Conservation (phyloP, 116 monocot species). For the Phalaenopsis hybrid region DNA sequence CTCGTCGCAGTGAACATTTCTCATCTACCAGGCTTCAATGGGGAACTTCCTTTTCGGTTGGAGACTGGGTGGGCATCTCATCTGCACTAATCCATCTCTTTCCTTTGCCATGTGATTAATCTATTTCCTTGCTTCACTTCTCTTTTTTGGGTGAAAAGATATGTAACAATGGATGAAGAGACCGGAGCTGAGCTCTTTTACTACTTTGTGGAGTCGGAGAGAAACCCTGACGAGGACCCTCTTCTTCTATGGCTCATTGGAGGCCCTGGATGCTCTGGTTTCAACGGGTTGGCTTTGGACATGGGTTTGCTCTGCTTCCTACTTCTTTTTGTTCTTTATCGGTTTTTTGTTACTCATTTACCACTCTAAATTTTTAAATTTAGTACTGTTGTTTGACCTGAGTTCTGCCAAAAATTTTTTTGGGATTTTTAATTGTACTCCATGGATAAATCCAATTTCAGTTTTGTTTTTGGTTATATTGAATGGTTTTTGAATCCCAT, state of each 20-base stretch:
- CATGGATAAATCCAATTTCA: too few relatives aligned
- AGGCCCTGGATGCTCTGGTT: conserved; percentile 59
- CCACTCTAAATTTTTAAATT: too few relatives aligned
- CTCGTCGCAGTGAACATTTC: conserved; percentile 11
- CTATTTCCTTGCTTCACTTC: not conserved
- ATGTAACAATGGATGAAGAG: conserved; percentile 33
- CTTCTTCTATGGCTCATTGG: conserved; percentile 57
- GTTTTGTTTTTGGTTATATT: too few relatives aligned
- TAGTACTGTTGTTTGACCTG: too few relatives aligned
- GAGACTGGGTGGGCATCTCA: conserved; percentile 37
- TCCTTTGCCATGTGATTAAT: not conserved
- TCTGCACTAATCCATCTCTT: not conserved
- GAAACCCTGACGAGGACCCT: conserved; percentile 41
- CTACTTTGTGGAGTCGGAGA: conserved; percentile 51
- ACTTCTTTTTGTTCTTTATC: too few relatives aligned
- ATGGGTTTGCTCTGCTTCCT: conserved; percentile 20
- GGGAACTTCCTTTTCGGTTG: conserved; percentile 42
- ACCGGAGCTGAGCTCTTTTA: conserved; percentile 38
- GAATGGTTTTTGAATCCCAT: too few relatives aligned
- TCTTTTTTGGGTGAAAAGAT: conserved; percentile 22
- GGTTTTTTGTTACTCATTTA: too few relatives aligned
- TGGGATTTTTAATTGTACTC: too few relatives aligned
- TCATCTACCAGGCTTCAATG: conserved; percentile 47
- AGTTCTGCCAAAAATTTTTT: too few relatives aligned
- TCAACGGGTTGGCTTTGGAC: conserved; percentile 26